Evolutionary conservation across 2,329 filamentous ascomycete genomes (phyloP).

Genomic region (Lecanosticta acicola): DNA sequence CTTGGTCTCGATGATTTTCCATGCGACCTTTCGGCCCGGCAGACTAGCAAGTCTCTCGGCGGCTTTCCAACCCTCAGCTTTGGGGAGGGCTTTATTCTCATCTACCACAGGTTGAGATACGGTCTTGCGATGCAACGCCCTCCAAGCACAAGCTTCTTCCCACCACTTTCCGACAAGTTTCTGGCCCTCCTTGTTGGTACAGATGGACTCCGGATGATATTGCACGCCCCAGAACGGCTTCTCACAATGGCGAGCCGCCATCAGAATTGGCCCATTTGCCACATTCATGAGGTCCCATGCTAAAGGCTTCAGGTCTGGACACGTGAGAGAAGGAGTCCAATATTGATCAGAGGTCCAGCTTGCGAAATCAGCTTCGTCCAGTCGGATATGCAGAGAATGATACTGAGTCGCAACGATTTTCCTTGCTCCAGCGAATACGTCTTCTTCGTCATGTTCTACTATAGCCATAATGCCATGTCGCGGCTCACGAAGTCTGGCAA

Average conservation of each 20-base stretch:
- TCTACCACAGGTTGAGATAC: neutral
- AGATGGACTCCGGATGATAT: conserved; percentile 86
- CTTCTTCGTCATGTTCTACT: conserved; percentile 55
- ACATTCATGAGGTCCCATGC: conserved; percentile 44
- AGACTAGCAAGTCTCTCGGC: neutral
- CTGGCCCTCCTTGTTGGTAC: conserved; percentile 64
- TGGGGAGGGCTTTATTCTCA: neutral
- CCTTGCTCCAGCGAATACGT: conserved; percentile 61
- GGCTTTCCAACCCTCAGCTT: neutral
- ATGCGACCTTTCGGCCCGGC: neutral
- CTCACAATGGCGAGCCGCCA: conserved; percentile 63
- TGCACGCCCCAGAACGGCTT: conserved; percentile 83
- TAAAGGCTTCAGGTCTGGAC: conserved; percentile 39
- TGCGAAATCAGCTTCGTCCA: conserved; percentile 33
- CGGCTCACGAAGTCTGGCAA: conserved; percentile 63
- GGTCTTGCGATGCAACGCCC: neutral
- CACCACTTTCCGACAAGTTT: conserved; percentile 72
- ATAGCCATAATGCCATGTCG: conserved; percentile 74
- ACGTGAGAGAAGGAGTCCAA: conserved; percentile 36
- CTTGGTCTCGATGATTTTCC: neutral
- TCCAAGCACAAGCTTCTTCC: conserved; percentile 45
- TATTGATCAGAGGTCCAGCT: conserved; percentile 33
- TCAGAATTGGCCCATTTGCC: conserved; percentile 58
- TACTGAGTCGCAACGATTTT: conserved; percentile 69
- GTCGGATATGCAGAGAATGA: conserved; percentile 55